Conservation (phyloP, 495 filamentous ascomycete genomes). For the Viridothelium virens region DNA sequence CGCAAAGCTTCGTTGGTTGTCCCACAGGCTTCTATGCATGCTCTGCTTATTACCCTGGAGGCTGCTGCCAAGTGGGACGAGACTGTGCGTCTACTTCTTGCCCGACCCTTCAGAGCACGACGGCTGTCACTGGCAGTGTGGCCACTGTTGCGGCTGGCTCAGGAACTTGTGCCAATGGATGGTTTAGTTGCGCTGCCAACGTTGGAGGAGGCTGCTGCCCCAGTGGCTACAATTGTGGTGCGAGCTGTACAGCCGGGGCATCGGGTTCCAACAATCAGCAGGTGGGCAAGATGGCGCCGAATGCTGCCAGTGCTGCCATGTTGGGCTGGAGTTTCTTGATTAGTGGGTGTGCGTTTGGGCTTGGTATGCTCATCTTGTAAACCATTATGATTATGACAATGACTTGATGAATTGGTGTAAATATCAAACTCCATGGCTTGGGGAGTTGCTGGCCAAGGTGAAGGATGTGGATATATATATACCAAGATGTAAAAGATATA, state of each 20-base stretch:
- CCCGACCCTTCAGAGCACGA: constrained; percentile 39
- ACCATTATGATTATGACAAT: neutral
- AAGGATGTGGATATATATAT: neutral
- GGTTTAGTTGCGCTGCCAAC: constrained; percentile 63
- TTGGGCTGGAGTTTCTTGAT: constrained; percentile 21
- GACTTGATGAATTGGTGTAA: neutral
- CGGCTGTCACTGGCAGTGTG: constrained; percentile 53
- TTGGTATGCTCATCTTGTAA: constrained; percentile 24
- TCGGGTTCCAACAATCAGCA: constrained; percentile 40
- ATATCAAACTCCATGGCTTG: neutral
- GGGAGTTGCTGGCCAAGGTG: neutral
- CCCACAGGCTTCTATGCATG: constrained; percentile 73
- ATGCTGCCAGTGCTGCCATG: constrained; percentile 15
- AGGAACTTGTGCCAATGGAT: constrained; percentile 61
- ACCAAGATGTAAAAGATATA: neutral
- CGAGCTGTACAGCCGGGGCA: constrained; percentile 57
- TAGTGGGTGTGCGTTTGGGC: constrained; percentile 15
- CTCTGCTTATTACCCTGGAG: constrained; percentile 55
- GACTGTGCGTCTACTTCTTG: constrained; percentile 69
- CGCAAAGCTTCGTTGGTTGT: constrained; percentile 40
- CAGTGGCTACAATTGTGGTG: constrained; percentile 61
- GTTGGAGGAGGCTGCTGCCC: constrained; percentile 74
- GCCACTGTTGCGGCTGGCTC: constrained; percentile 48
- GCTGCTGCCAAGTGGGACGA: constrained; percentile 75
- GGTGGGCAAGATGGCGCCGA: constrained; percentile 53